These are phyloP conservation scores for Petrea volubilis DNA, from an alignment of 257 asterid genomes.

Conservation along the genomic window DNA sequence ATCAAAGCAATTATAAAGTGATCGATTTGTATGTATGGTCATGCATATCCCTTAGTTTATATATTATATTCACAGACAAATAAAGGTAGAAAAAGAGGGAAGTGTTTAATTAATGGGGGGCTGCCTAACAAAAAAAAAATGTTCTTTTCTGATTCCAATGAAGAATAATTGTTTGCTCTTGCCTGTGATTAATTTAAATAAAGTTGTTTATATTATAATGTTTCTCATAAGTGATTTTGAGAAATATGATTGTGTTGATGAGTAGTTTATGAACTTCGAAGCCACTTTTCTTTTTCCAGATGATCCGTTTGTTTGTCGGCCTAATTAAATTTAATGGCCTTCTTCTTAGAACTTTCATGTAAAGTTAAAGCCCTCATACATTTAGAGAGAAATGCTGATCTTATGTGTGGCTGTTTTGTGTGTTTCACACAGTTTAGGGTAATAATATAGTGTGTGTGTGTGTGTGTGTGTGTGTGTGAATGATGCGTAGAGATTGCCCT, in stretches of 20 bases:
- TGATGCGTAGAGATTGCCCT: slow-evolving; percentile 19
- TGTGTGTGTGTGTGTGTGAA: background rate
- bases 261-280: slow-evolving; percentile 37
- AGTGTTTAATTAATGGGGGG: slow-evolving; percentile 19
- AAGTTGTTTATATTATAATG: slow-evolving; percentile 12
- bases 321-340: slow-evolving; percentile 2
- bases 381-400: background rate
- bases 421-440: background rate
- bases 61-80: background rate
- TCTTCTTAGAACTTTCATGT: slow-evolving; percentile 9
- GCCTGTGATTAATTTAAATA: slow-evolving; percentile 24
- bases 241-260: background rate
- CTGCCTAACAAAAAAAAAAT: slow-evolving; percentile 28
- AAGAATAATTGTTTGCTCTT: slow-evolving; percentile 45
- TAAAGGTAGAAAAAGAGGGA: background rate
- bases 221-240: slow-evolving; percentile 1
- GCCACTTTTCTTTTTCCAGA: slow-evolving; percentile 34
- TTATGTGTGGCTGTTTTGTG: background rate
- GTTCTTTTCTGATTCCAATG: slow-evolving; percentile 38
- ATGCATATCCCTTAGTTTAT: slow-evolving; percentile 21
- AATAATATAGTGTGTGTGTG: background rate
- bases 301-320: slow-evolving; percentile 43
- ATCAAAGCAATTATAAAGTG: slow-evolving; percentile 1
- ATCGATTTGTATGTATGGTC: slow-evolving; percentile 10
- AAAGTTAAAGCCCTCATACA: background rate